These are phyloP conservation scores for Daldinia grandis DNA, from an alignment of 495 filamentous ascomycete species.

Conservation along the genomic window DNA sequence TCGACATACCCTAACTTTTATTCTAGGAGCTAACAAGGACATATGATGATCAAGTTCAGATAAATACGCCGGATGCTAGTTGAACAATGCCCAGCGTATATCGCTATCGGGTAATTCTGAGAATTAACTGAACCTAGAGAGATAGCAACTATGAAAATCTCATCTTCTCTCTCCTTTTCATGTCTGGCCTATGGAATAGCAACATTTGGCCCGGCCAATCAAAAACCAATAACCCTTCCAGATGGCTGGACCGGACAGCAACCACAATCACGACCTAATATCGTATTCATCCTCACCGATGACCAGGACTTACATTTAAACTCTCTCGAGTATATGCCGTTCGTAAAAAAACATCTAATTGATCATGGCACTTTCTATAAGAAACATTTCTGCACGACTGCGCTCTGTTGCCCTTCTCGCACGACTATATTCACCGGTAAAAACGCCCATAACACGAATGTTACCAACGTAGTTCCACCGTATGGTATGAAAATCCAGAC, in stretches of 20 bases:
- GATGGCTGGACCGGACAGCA: background rate
- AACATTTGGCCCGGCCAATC: constrained; percentile 24
- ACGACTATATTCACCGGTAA: constrained; percentile 72
- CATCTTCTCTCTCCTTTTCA: background rate
- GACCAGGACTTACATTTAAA: constrained; percentile 71
- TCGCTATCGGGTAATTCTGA: too few relatives aligned
- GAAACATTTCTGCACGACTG: constrained; percentile 69
- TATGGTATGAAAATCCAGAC: constrained; percentile 53
- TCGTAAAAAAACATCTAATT: constrained; percentile 60
- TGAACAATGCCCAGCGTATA: background rate
- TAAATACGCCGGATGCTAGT: too few relatives aligned
- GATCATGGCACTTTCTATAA: constrained; percentile 64
- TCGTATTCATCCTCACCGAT: constrained; percentile 72
- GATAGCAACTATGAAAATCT: background rate
- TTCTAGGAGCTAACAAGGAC: background rate
- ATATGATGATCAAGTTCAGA: too few relatives aligned
- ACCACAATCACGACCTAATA: constrained; percentile 54
- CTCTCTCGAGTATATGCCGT: constrained; percentile 66
- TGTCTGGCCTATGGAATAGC: constrained; percentile 10
- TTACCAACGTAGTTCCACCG: constrained; percentile 72
- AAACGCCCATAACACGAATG: constrained; percentile 77
- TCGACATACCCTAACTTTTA: background rate
- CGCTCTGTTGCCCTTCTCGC: constrained; percentile 71
- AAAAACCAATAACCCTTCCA: constrained; percentile 15
- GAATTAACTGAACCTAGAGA: background rate